phyloP scores from a whole-genome alignment of 129 eudicot genomes.

The Oenanthe sinensis region DNA sequence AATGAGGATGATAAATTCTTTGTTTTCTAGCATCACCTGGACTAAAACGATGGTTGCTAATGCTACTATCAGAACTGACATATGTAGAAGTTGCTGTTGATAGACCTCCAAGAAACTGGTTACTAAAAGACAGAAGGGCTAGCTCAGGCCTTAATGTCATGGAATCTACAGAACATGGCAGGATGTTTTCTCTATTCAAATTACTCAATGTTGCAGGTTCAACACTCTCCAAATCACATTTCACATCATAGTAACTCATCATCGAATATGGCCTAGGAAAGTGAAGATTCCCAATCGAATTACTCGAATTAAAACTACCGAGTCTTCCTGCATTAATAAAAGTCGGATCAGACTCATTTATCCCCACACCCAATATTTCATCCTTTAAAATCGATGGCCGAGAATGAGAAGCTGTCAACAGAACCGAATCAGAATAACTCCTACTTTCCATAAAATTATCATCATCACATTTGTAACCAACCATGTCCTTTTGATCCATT shows the following conservation, averaged over 20 bases:
- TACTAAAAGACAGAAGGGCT: background rate
- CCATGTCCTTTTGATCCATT: background rate
- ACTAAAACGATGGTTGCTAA: background rate
- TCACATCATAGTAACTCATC: background rate
- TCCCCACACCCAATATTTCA: slow-evolving; percentile 4
- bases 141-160: slow-evolving; percentile 3
- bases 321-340: background rate
- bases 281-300: background rate
- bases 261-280: background rate
- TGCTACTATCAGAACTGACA: background rate
- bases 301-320: background rate
- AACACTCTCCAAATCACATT: background rate
- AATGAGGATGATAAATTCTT: slow-evolving; percentile 1
- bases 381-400: slow-evolving; percentile 12
- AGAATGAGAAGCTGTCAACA: background rate
- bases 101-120: slow-evolving; percentile 11
- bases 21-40: slow-evolving; percentile 11
- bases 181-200: slow-evolving; percentile 17
- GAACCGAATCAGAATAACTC: slow-evolving; percentile 3
- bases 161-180: slow-evolving; percentile 7
- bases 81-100: background rate
- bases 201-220: background rate
- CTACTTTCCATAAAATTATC: background rate
- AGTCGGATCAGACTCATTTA: background rate
- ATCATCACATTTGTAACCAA: background rate